phyloP scores from a whole-genome alignment of 768 basidiomycete species.

The Terana coerulea region DNA sequence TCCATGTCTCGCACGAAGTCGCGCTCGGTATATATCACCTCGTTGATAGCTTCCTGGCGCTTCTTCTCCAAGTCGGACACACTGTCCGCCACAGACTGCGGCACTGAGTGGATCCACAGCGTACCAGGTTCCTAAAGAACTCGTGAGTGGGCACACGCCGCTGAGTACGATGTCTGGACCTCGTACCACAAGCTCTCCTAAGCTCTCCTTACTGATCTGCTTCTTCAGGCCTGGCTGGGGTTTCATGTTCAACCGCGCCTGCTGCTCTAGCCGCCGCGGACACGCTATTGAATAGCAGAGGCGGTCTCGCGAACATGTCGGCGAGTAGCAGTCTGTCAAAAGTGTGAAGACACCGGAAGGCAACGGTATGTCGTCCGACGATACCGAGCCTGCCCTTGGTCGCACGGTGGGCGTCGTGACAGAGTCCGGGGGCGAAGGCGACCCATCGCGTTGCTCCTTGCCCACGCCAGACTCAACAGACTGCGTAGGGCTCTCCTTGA shows the following conservation, averaged over 20 bases:
- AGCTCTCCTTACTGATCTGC: conserved; percentile 75
- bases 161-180: conserved; percentile 3
- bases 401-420: conserved; percentile 23
- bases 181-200: conserved; percentile 72
- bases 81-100: conserved; percentile 88
- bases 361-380: conserved; percentile 61
- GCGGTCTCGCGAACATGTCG: conserved; percentile 90
- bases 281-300: conserved; percentile 99
- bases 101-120: conserved; percentile 95
- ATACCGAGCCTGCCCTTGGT: conserved; percentile 39
- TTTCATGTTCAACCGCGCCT: conserved; percentile 91
- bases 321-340: conserved; percentile 96
- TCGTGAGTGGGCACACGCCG: conserved; percentile 1
- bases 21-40: conserved; percentile 91
- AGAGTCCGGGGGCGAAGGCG: conserved; percentile 23
- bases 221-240: conserved; percentile 85
- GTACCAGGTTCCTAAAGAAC: conserved; percentile 70
- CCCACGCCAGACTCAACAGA: conserved; percentile 27
- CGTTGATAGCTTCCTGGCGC: conserved; percentile 97
- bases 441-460: conserved; percentile 20
- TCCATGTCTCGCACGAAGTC: conserved; percentile 99
- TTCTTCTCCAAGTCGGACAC: conserved; percentile 93
- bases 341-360: conserved; percentile 96
- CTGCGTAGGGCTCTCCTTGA: conserved; percentile 27
- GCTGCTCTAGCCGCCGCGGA: conserved; percentile 90